A percentile compares a stretch with the other conserved stretches of the same genome.
Conservation (phyloP, 805 yeast genomes). For the Lachancea quebecensis region DNA sequence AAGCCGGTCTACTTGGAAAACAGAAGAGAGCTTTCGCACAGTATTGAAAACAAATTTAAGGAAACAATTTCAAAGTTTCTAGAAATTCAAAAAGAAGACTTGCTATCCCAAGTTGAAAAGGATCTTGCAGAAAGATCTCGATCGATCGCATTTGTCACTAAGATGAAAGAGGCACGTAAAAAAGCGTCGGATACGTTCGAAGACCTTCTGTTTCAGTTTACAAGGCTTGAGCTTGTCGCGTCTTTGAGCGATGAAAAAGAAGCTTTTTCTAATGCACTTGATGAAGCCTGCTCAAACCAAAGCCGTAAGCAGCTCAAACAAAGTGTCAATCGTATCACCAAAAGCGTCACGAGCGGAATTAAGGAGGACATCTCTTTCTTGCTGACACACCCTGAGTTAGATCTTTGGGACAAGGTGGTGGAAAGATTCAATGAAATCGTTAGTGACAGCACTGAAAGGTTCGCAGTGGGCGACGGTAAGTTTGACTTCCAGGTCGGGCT, state of each 20-base stretch:
- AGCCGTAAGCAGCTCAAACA: slow-evolving; percentile 37
- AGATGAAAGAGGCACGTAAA: slow-evolving; percentile 30
- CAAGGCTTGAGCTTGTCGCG: slow-evolving; percentile 11
- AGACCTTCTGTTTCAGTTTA: slow-evolving; percentile 12
- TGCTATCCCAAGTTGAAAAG: slow-evolving; percentile 29
- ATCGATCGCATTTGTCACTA: slow-evolving; percentile 28
- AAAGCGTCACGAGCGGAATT: slow-evolving; percentile 40
- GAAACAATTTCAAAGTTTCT: slow-evolving; percentile 41
- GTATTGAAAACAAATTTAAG: slow-evolving; percentile 41
- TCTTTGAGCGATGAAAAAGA: slow-evolving; percentile 25
- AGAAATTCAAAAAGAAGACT: slow-evolving; percentile 30
- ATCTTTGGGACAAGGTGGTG: slow-evolving; percentile 57
- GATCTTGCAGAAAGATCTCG: slow-evolving; percentile 26
- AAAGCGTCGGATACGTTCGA: slow-evolving; percentile 14
- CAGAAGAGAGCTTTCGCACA: slow-evolving; percentile 40
- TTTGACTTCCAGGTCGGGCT: slow-evolving; percentile 68
- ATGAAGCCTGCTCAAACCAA: slow-evolving; percentile 28
- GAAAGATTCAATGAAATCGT: slow-evolving; percentile 37
- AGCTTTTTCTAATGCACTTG: slow-evolving; percentile 19
- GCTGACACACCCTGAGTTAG: slow-evolving; percentile 42
- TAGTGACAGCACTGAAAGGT: slow-evolving; percentile 28
- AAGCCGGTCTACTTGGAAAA: slow-evolving; percentile 60
- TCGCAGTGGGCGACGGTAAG: slow-evolving; percentile 11
- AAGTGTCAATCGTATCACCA: slow-evolving; percentile 39
- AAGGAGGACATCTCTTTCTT: slow-evolving; percentile 45